Evolutionary conservation across 2,329 filamentous ascomycete genomes (phyloP).

Genomic region (Aspergillus uvarum): DNA sequence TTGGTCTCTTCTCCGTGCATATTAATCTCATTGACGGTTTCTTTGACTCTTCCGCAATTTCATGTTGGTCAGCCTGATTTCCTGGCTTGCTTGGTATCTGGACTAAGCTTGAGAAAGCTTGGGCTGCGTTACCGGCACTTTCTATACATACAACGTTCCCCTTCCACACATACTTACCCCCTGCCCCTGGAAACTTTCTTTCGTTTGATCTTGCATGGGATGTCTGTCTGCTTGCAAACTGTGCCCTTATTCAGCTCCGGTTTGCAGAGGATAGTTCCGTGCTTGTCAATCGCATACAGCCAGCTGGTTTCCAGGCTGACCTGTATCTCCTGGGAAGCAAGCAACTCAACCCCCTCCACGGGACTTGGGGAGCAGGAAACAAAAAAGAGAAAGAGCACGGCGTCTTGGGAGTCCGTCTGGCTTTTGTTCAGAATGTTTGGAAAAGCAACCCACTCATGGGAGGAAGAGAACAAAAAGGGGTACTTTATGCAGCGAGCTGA

Average conservation of each 20-base stretch:
- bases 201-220: no score
- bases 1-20: conserved; percentile 8
- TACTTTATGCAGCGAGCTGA: not conserved
- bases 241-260: no score
- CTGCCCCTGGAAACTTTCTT: no score
- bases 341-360: not conserved
- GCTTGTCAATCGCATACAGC: not conserved
- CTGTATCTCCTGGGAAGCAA: not conserved
- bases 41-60: conserved; percentile 3
- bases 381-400: conserved; percentile 28
- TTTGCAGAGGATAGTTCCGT: not conserved
- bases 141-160: not conserved
- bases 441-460: conserved; percentile 11
- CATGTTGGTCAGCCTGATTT: not conserved
- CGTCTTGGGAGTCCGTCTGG: conserved; percentile 36
- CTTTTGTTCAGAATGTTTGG: conserved; percentile 26
- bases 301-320: not conserved
- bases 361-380: not conserved
- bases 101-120: not conserved
- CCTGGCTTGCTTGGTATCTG: not conserved
- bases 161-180: not conserved
- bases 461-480: conserved; percentile 8
- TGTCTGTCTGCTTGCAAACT: not conserved
- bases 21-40: conserved; percentile 1
- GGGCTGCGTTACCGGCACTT: no score